Evolutionary conservation across 257 asterid genomes (phyloP).

Genomic region (Solanum microdontum): DNA sequence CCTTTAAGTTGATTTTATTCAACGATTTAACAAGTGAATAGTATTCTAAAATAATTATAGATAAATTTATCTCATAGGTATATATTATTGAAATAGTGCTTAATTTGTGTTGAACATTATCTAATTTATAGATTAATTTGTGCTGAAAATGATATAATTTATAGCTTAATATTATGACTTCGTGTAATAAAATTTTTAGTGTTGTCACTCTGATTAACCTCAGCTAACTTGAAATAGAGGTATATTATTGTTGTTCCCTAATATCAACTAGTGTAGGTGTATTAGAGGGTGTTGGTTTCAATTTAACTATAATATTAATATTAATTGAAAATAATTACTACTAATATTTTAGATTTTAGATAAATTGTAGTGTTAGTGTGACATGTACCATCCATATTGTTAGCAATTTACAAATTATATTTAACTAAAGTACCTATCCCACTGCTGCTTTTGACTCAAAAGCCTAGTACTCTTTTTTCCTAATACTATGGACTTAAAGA

Average conservation of each 20-base stretch:
- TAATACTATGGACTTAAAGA: not conserved
- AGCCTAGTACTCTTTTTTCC: not conserved
- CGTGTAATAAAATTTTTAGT: fast-evolving
- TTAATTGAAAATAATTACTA: not conserved
- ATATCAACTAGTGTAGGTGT: not conserved
- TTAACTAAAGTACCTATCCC: not conserved
- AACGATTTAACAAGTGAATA: not conserved
- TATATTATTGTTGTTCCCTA: not conserved
- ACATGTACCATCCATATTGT: not conserved
- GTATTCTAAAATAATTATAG: not conserved
- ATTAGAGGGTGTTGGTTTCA: not conserved
- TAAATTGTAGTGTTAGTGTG: not conserved
- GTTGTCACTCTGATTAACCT: fast-evolving
- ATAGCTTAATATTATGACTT: too few relatives aligned
- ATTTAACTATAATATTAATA: not conserved
- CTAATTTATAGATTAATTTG: not conserved
- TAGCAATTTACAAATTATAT: not conserved
- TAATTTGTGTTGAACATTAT: too few relatives aligned
- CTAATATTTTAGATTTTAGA: not conserved
- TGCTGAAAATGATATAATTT: not conserved
- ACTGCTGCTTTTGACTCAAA: not conserved
- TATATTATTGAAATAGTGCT: not conserved
- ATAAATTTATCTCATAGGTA: not conserved
- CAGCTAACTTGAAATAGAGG: not conserved
- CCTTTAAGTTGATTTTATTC: not conserved